Base-by-base conservation (phyloP, 768 basidiomycete species). In the Saitozyma podzolica region DNA sequence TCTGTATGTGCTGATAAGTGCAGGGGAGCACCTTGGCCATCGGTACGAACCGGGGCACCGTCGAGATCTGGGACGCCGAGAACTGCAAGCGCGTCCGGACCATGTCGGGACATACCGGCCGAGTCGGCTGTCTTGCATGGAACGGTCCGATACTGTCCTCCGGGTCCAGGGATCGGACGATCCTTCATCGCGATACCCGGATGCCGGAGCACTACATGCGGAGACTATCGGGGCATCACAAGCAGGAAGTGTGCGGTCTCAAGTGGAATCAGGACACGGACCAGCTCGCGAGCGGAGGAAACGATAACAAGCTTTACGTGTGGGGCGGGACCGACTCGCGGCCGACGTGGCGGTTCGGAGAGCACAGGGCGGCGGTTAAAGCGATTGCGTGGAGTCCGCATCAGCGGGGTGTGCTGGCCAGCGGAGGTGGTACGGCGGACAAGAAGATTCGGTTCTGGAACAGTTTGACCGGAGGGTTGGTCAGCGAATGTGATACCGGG, bases 391-490 rank as follows among this genome's bases (percentile, higher is more conserved):
- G 96, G 95, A 94, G 92, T 78, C 94, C 95, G 7, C 96, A 99
- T 80, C 84, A 95, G 50, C 83, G 88, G 10, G 92, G 93, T 1
- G 84, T 97, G 2, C 81, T 98, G 41, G 96, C 95, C 0, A 92
- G 90, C 8, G 96, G 96, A 6, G 95, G 95, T 9, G 96, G 95
- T 8, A 99, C 95, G n/a, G 93, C 96, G 70, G 96, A 98, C 78
- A 95, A 94, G 80, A 95, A 93, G 75, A 93, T 99, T 50, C 83
- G 94, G 62, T 97, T 96, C 76, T 99, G 96, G 95, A 98, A 99
- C 76, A 90, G 89, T 8, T 82, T 85, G 42, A 91, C 87, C 57
- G 96, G 95, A 40, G 85, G 84, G 20, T 85, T 95, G 86, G 82
- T 96, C 62, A 87, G 85, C 63, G 89, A 92, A 76, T 83, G 93